Conservation (phyloP, 345 rosid genomes). For the Anastatica hierochuntica region DNA sequence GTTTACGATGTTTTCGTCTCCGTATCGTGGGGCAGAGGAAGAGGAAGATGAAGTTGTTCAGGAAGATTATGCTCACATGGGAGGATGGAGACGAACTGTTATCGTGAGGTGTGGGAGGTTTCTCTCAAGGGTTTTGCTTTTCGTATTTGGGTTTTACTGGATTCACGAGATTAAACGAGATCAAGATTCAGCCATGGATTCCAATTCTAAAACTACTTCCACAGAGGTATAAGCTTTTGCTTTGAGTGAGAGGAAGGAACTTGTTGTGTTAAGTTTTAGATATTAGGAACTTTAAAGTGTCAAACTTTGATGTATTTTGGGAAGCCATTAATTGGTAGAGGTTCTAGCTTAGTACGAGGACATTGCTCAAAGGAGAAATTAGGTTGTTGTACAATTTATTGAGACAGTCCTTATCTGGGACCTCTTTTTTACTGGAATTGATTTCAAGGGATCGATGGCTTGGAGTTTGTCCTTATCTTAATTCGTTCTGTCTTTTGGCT, state of each 20-base stretch:
- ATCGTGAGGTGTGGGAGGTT: slow-evolving; percentile 61
- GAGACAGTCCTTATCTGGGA: slow-evolving; percentile 8
- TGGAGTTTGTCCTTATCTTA: slow-evolving; percentile 9
- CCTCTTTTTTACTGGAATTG: slow-evolving; percentile 24
- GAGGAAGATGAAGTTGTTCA: slow-evolving; percentile 32
- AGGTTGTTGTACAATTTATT: too few species aligned
- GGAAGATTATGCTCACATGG: slow-evolving; percentile 91
- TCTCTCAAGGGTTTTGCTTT: slow-evolving; percentile 60
- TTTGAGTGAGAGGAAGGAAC: not conserved
- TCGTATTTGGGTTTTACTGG: slow-evolving; percentile 90
- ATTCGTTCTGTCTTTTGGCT: too few species aligned
- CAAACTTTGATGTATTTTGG: slow-evolving; percentile 2
- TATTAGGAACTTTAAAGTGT: slow-evolving; percentile 11
- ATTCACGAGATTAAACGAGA: slow-evolving; percentile 40
- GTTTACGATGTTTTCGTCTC: slow-evolving; percentile 69
- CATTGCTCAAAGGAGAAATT: slow-evolving; percentile 12
- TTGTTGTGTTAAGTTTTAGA: too few species aligned
- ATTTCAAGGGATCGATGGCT: not conserved
- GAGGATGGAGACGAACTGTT: slow-evolving; percentile 80
- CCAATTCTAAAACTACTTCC: slow-evolving; percentile 12
- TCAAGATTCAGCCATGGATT: too few species aligned
- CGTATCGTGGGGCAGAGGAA: slow-evolving; percentile 67
- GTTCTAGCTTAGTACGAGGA: too few species aligned
- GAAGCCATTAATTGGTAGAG: slow-evolving; percentile 7
- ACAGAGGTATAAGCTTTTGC: slow-evolving; percentile 13